Percentiles rank a stretch among this genome's conserved stretches.
Evolutionary conservation across 116 monocot species (phyloP).

Genomic region (Dioscorea cayenensis): DNA sequence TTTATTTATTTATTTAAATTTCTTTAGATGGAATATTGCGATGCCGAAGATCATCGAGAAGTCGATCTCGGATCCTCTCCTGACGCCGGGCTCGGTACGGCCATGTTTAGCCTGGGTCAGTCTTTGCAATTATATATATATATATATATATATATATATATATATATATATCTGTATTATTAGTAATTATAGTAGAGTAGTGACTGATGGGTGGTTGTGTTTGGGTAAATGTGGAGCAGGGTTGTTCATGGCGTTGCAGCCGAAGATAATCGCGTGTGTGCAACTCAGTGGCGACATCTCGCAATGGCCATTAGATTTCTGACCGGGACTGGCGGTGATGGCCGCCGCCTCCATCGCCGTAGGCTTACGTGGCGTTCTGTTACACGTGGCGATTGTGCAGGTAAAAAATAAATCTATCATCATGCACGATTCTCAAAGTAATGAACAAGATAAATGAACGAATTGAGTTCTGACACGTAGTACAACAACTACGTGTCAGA

Average conservation of each 20-base stretch:
- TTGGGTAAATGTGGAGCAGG: constrained; percentile 19
- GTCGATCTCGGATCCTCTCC: constrained; percentile 78
- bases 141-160: too few relatives aligned
- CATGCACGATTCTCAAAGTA: not conserved
- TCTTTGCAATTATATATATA: not conserved
- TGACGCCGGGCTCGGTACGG: constrained; percentile 89
- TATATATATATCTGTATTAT: too few relatives aligned
- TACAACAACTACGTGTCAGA: too few relatives aligned
- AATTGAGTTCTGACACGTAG: too few relatives aligned
- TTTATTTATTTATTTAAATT: not conserved
- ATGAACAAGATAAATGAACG: not conserved
- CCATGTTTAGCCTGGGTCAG: constrained; percentile 89
- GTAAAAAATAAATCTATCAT: constrained; percentile 1
- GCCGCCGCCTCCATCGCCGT: constrained; percentile 51
- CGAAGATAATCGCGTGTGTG: constrained; percentile 79
- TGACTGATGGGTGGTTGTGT: too few relatives aligned
- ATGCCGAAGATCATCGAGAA: constrained; percentile 80
- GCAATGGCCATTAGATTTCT: constrained; percentile 70
- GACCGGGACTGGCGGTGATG: constrained; percentile 74
- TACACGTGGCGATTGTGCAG: constrained; percentile 62
- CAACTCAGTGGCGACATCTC: constrained; percentile 37
- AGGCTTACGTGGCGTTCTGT: constrained; percentile 40
- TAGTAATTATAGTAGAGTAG: too few relatives aligned
- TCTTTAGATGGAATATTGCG: constrained; percentile 59
- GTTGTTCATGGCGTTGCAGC: constrained; percentile 82